A percentile compares a stretch with the other conserved stretches of the same genome.
Conservation (phyloP, 805 yeast species). For the Saccharomycopsis oosterbeekiorum region DNA sequence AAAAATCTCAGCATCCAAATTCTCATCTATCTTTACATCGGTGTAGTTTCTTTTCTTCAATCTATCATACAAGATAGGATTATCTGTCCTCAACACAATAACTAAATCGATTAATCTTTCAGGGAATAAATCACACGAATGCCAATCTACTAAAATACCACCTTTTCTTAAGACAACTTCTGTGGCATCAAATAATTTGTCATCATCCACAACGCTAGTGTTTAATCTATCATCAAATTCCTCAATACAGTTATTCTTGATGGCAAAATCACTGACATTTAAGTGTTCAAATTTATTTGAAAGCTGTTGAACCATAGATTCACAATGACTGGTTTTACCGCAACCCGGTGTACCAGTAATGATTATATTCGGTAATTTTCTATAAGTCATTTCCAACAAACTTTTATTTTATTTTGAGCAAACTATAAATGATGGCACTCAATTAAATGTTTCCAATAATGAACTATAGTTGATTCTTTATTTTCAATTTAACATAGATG, state of each 20-base stretch:
- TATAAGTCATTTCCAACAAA: background rate
- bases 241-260: slow-evolving; percentile 62
- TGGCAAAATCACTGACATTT: slow-evolving; percentile 74
- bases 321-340: slow-evolving; percentile 65
- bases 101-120: slow-evolving; percentile 88
- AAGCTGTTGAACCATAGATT: slow-evolving; percentile 39
- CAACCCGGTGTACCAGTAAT: slow-evolving; percentile 89
- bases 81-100: slow-evolving; percentile 76
- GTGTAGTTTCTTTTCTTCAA: slow-evolving; percentile 68
- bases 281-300: slow-evolving; percentile 40
- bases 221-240: slow-evolving; percentile 83
- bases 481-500: no score
- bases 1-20: slow-evolving; percentile 95
- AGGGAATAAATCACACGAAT: slow-evolving; percentile 91
- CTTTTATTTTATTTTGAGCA: background rate
- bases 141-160: slow-evolving; percentile 94
- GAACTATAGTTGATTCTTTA: background rate
- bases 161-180: slow-evolving; percentile 76
- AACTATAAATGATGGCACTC: background rate
- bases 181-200: slow-evolving; percentile 67
- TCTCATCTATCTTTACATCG: slow-evolving; percentile 77
- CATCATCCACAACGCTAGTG: slow-evolving; percentile 87
- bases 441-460: no score
- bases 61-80: slow-evolving; percentile 62
- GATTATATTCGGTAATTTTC: slow-evolving; percentile 58